Evolutionary conservation across 768 basidiomycete species (phyloP).

Genomic region (Russula sp.): DNA sequence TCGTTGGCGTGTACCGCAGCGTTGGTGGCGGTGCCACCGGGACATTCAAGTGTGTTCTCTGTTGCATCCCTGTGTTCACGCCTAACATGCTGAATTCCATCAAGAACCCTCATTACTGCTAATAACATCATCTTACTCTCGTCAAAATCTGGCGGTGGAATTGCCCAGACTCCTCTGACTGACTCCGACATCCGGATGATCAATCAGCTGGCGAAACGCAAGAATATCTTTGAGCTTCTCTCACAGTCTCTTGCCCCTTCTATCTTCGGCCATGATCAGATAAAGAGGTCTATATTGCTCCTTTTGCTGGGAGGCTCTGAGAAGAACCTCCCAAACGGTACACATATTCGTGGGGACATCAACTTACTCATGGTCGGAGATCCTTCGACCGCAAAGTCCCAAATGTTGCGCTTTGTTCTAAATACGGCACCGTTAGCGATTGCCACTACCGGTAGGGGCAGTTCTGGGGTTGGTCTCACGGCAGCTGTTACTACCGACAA

Average conservation of each 20-base stretch:
- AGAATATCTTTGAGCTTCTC: slow-evolving; percentile 79
- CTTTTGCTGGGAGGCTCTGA: slow-evolving; percentile 94
- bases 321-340: slow-evolving; percentile 96
- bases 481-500: slow-evolving; percentile 98
- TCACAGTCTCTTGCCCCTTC: slow-evolving; percentile 96
- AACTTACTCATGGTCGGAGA: slow-evolving; percentile 99
- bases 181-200: slow-evolving; percentile 94
- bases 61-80: neutral
- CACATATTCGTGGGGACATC: slow-evolving; percentile 98
- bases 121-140: slow-evolving; percentile 94
- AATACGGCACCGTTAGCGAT: slow-evolving; percentile 95
- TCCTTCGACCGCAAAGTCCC: slow-evolving; percentile 97
- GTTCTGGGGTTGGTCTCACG: slow-evolving; percentile 97
- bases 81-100: slow-evolving; percentile 2
- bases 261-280: slow-evolving; percentile 93
- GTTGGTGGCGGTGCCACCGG: slow-evolving; percentile 86
- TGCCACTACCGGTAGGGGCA: slow-evolving; percentile 95
- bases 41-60: slow-evolving; percentile 76
- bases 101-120: slow-evolving; percentile 84
- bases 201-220: slow-evolving; percentile 85
- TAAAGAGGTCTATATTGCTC: slow-evolving; percentile 89
- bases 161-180: slow-evolving; percentile 86
- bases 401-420: slow-evolving; percentile 91
- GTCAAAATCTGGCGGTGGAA: slow-evolving; percentile 91
- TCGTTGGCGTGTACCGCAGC: slow-evolving; percentile 92